Conservation (phyloP, 805 yeast genomes). For the Maudiozyma turicensis region DNA sequence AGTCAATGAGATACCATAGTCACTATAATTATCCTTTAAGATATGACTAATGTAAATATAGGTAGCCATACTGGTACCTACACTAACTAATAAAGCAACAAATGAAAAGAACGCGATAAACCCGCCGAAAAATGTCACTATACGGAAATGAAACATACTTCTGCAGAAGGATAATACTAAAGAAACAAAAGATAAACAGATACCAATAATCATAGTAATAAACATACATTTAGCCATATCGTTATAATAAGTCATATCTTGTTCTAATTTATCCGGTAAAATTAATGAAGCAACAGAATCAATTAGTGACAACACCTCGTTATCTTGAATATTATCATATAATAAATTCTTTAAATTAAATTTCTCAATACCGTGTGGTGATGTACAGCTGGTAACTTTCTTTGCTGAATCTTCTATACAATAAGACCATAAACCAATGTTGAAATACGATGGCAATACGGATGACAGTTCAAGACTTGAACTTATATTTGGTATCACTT, state of each 20-base stretch:
- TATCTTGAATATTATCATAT: slow-evolving; percentile 24
- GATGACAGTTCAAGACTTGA: slow-evolving; percentile 9
- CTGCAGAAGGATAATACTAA: slow-evolving; percentile 29
- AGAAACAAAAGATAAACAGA: slow-evolving; percentile 35
- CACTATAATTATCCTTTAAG: slow-evolving; percentile 38
- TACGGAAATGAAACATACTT: slow-evolving; percentile 35
- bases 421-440: slow-evolving; percentile 57
- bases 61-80: slow-evolving; percentile 57
- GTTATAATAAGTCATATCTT: slow-evolving; percentile 37
- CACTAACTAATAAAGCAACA: slow-evolving; percentile 32
- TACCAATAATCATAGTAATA: slow-evolving; percentile 40
- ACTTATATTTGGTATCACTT: slow-evolving; percentile 8
- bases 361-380: slow-evolving; percentile 23
- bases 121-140: slow-evolving; percentile 39
- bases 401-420: slow-evolving; percentile 36
- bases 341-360: slow-evolving; percentile 19
- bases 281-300: slow-evolving; percentile 27
- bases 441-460: slow-evolving; percentile 37
- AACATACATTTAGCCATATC: slow-evolving; percentile 49
- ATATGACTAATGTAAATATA: slow-evolving; percentile 39
- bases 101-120: slow-evolving; percentile 36
- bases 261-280: slow-evolving; percentile 46
- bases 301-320: slow-evolving; percentile 11
- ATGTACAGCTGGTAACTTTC: slow-evolving; percentile 18
- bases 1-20: slow-evolving; percentile 46